Evolutionary conservation across 2,329 filamentous ascomycete species (phyloP).

Genomic region (Sporothrix schenckii): DNA sequence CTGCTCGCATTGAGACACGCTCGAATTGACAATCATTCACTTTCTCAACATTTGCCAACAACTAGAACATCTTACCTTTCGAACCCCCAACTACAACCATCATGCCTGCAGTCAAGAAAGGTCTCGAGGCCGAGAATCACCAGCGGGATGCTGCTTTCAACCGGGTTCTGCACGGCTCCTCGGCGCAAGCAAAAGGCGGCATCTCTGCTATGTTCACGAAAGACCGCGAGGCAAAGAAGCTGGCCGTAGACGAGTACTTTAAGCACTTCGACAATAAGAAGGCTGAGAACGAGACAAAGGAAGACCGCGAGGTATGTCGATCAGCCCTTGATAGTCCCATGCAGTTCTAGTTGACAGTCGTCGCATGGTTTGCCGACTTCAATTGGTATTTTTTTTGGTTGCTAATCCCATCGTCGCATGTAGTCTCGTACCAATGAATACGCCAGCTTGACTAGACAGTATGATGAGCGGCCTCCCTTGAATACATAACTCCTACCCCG

Average conservation of each 20-base stretch:
- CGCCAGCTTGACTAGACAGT: conserved; percentile 90
- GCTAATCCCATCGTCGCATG: conserved; percentile 1
- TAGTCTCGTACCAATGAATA: conserved; percentile 83
- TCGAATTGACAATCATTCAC: neutral
- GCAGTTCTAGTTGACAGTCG: neutral
- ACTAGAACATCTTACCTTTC: neutral
- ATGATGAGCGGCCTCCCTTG: conserved; percentile 37
- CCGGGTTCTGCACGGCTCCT: conserved; percentile 79
- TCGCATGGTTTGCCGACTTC: neutral
- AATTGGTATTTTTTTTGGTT: neutral
- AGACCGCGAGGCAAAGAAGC: conserved; percentile 59
- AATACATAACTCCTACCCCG: neutral
- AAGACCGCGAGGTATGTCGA: conserved; percentile 71
- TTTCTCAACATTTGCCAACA: neutral
- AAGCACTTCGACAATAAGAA: conserved; percentile 83
- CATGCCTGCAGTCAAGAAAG: conserved; percentile 32
- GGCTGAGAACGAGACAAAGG: conserved; percentile 76
- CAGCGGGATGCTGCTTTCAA: conserved; percentile 86
- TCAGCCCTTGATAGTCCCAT: neutral
- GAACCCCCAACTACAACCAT: neutral
- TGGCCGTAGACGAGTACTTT: conserved; percentile 79
- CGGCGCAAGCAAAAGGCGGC: conserved; percentile 69
- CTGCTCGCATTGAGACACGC: conserved; percentile 6
- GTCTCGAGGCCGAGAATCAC: conserved; percentile 81
- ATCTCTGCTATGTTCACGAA: conserved; percentile 85